These are phyloP conservation scores for Emmonsiellopsis sp. DNA, from an alignment of 2,329 filamentous ascomycete genomes.

Conservation along the genomic window DNA sequence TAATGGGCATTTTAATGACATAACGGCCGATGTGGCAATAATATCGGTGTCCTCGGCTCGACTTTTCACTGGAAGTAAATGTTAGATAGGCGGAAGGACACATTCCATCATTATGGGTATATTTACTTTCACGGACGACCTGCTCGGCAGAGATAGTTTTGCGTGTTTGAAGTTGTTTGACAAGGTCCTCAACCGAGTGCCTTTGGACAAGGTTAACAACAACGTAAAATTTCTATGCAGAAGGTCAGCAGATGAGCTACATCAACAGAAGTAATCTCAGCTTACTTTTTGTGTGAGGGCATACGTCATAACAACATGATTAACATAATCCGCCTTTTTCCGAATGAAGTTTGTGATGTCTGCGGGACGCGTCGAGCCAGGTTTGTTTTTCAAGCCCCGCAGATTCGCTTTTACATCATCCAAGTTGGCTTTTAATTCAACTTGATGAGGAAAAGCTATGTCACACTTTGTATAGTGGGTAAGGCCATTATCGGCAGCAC, in stretches of 20 bases:
- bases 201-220: slow-evolving; percentile 67
- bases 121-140: slow-evolving; percentile 72
- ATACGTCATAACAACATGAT: slow-evolving; percentile 79
- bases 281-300: slow-evolving; percentile 79
- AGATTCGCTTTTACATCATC: slow-evolving; percentile 88
- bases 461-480: slow-evolving; percentile 54
- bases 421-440: slow-evolving; percentile 83
- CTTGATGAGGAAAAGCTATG: slow-evolving; percentile 82
- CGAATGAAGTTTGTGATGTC: slow-evolving; percentile 76
- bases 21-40: slow-evolving; percentile 73
- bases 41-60: slow-evolving; percentile 84
- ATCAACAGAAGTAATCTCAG: slow-evolving; percentile 11
- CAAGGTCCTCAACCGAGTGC: slow-evolving; percentile 62
- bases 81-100: slow-evolving; percentile 3
- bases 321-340: slow-evolving; percentile 58
- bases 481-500: slow-evolving; percentile 53
- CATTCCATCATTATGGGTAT: slow-evolving; percentile 21
- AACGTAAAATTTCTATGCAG: slow-evolving; percentile 59
- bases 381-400: slow-evolving; percentile 90
- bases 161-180: slow-evolving; percentile 54
- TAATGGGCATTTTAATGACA: slow-evolving; percentile 88
- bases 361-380: slow-evolving; percentile 84
- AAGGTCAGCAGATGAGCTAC: slow-evolving; percentile 5
- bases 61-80: slow-evolving; percentile 53
- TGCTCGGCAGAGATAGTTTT: slow-evolving; percentile 69